Conservation (phyloP, 75 land plant genomes). For the Larix kaempferi region DNA sequence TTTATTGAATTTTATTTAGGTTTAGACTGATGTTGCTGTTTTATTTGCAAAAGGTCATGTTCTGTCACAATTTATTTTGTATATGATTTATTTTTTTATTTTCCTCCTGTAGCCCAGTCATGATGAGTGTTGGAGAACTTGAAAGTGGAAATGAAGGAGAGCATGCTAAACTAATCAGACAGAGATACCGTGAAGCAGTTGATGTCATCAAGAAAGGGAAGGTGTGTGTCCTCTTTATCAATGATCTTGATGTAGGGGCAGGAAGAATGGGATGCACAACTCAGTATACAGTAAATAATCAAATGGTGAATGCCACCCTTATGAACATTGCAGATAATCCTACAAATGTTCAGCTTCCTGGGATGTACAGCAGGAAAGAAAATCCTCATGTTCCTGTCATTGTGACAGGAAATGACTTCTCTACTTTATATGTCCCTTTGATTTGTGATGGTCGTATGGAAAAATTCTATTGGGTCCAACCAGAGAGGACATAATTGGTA, state of each 20-base stretch:
- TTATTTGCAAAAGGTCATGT: no score
- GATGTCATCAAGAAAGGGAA: constrained; percentile 88
- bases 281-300: constrained; percentile 96
- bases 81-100: no score
- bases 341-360: constrained; percentile 88
- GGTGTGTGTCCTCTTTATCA: constrained; percentile 90
- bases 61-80: no score
- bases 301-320: constrained; percentile 97
- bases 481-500: constrained; percentile 85
- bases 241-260: constrained; percentile 90
- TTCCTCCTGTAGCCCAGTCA: constrained; percentile 45
- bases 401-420: constrained; percentile 95
- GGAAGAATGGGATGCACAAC: constrained; percentile 80
- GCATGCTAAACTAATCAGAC: constrained; percentile 89
- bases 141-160: constrained; percentile 95
- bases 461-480: constrained; percentile 97
- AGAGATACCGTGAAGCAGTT: constrained; percentile 87
- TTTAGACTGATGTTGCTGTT: not conserved
- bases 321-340: constrained; percentile 99
- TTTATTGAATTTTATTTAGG: not conserved
- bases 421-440: constrained; percentile 87
- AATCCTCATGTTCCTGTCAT: constrained; percentile 84
- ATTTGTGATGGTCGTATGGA: constrained; percentile 94
- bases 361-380: constrained; percentile 83
- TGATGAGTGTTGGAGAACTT: constrained; percentile 97